These are phyloP conservation scores for Candida ponderosae DNA, from an alignment of 805 yeast genomes.

Conservation along the genomic window DNA sequence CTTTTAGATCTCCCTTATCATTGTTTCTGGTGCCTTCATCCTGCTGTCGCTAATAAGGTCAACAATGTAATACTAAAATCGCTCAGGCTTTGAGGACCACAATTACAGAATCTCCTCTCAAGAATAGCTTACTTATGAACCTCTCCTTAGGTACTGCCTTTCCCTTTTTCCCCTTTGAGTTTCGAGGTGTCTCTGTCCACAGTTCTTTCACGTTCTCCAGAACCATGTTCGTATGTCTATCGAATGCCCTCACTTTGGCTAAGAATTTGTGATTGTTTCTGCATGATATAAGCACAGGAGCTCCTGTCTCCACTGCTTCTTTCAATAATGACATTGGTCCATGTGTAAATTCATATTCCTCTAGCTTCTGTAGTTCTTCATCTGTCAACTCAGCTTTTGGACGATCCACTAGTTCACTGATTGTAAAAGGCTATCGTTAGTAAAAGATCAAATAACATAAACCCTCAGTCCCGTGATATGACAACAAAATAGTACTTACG, in stretches of 20 bases:
- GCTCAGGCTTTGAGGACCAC: slow-evolving; percentile 51
- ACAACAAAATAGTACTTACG: slow-evolving; percentile 12
- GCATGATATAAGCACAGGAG: slow-evolving; percentile 79
- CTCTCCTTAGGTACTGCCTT: slow-evolving; percentile 63
- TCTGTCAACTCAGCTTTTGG: slow-evolving; percentile 78
- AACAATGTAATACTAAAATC: too few species aligned
- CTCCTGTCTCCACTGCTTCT: slow-evolving; percentile 64
- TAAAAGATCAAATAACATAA: too few species aligned
- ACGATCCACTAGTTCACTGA: slow-evolving; percentile 59
- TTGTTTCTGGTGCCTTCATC: too few species aligned
- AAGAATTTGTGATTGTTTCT: slow-evolving; percentile 90
- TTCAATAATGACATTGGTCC: slow-evolving; percentile 92
- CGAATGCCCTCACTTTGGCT: slow-evolving; percentile 89
- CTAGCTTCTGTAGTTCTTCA: slow-evolving; percentile 70
- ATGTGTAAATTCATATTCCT: slow-evolving; percentile 80
- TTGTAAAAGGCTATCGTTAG: not conserved
- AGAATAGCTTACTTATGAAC: slow-evolving; percentile 80
- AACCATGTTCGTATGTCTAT: slow-evolving; percentile 91
- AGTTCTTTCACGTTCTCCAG: slow-evolving; percentile 85
- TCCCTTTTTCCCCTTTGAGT: slow-evolving; percentile 63
- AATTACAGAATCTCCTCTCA: slow-evolving; percentile 94
- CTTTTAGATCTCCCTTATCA: too few species aligned
- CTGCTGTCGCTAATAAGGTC: too few species aligned
- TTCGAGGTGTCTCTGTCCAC: slow-evolving; percentile 60
- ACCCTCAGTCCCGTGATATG: not conserved